These are phyloP conservation scores for Nadsonia fulvescens DNA, from an alignment of 805 yeast species.

Conservation along the genomic window DNA sequence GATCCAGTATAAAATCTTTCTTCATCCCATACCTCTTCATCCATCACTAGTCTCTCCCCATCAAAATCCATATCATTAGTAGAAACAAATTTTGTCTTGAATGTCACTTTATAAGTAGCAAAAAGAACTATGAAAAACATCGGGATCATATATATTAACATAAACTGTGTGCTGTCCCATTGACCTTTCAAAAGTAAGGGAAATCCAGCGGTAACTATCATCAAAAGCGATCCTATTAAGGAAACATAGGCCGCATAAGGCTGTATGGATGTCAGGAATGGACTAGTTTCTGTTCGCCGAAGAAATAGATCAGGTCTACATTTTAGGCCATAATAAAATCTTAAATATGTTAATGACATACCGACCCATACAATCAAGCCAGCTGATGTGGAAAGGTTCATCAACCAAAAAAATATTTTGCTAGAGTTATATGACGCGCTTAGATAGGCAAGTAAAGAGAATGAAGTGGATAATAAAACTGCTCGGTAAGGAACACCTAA, in stretches of 20 bases:
- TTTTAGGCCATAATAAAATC: conserved; percentile 46
- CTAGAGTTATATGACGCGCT: conserved; percentile 41
- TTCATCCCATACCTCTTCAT: conserved; percentile 66
- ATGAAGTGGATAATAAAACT: conserved; percentile 41
- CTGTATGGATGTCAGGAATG: conserved; percentile 49
- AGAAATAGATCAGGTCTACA: no score
- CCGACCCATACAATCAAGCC: conserved; percentile 69
- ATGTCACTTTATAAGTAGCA: conserved; percentile 35
- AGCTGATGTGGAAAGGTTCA: conserved; percentile 52
- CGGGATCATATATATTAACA: conserved; percentile 46
- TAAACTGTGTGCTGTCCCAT: conserved; percentile 44
- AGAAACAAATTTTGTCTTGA: conserved; percentile 47
- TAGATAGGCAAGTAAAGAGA: conserved; percentile 43
- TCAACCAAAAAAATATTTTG: conserved; percentile 48
- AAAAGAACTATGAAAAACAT: conserved; percentile 34
- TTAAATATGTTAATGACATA: conserved; percentile 42
- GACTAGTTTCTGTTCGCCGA: no score
- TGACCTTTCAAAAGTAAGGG: conserved; percentile 40
- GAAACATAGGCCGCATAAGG: conserved; percentile 53
- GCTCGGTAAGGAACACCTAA: conserved; percentile 59
- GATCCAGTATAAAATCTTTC: conserved; percentile 27
- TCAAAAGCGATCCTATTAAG: conserved; percentile 31
- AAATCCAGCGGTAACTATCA: conserved; percentile 42
- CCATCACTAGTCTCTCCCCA: conserved; percentile 69
- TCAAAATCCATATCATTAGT: conserved; percentile 65